Percentiles rank a stretch among this genome's conserved stretches.
phyloP scores from a whole-genome alignment of 2,329 filamentous ascomycete genomes.

The Pyricularia grisea region DNA sequence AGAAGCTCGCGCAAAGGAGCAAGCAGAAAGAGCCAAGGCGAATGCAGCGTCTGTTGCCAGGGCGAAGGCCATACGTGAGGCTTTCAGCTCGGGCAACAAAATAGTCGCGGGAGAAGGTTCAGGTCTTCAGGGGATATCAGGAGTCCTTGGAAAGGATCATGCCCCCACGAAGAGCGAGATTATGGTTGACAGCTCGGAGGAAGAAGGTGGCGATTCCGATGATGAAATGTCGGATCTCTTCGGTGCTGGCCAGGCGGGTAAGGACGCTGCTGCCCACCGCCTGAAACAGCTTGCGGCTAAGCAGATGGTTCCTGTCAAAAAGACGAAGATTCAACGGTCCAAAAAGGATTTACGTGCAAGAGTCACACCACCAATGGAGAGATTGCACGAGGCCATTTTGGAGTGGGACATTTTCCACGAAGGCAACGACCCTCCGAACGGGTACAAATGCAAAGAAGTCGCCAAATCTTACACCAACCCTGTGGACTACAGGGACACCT shows the following conservation, averaged over 20 bases:
- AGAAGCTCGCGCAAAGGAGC: constrained; percentile 64
- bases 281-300: constrained; percentile 41
- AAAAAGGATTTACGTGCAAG: constrained; percentile 91
- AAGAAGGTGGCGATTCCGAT: constrained; percentile 58
- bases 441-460: constrained; percentile 65
- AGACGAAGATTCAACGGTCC: constrained; percentile 69
- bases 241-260: constrained; percentile 35
- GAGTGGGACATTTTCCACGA: constrained; percentile 92
- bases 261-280: constrained; percentile 38
- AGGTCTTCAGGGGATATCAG: constrained; percentile 59
- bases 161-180: constrained; percentile 68
- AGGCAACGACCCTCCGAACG: constrained; percentile 75
- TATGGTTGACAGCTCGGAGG: constrained; percentile 80
- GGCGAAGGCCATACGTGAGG: constrained; percentile 49
- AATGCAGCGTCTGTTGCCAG: constrained; percentile 64
- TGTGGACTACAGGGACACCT: constrained; percentile 74
- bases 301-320: constrained; percentile 65
- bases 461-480: constrained; percentile 70
- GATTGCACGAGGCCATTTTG: constrained; percentile 76
- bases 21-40: constrained; percentile 63
- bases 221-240: constrained; percentile 43
- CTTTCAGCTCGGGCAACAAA: constrained; percentile 18
- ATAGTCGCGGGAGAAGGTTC: constrained; percentile 69
- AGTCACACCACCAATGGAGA: constrained; percentile 78
- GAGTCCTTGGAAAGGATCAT: constrained; percentile 71